These are phyloP conservation scores for Pythium volutum DNA, from an alignment of 352 stramenopile genomes.

Conservation along the genomic window DNA sequence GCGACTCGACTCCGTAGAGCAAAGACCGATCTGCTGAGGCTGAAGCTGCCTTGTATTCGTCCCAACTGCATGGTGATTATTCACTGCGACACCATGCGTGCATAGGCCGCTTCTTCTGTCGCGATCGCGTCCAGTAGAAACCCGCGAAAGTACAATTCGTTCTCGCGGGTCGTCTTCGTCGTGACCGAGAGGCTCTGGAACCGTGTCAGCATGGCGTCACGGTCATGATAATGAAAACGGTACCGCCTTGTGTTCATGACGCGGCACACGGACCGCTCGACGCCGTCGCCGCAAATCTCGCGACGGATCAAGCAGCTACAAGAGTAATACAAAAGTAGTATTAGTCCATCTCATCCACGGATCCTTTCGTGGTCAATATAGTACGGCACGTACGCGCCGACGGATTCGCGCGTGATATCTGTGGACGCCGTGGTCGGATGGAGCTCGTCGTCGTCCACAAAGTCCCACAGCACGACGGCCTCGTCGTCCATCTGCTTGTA, in stretches of 20 bases:
- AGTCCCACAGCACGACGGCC: slow-evolving; percentile 32
- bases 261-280: slow-evolving; percentile 11
- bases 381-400: slow-evolving; percentile 16
- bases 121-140: slow-evolving; percentile 7
- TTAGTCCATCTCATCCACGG: too few relatives aligned
- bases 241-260: slow-evolving; percentile 6
- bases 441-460: slow-evolving; percentile 32
- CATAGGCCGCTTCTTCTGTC: slow-evolving; percentile 9
- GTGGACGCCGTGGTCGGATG: slow-evolving; percentile 15
- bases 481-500: slow-evolving; percentile 26
- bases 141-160: slow-evolving; percentile 13
- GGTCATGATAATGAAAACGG: background rate
- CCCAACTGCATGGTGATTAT: too few relatives aligned
- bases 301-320: slow-evolving; percentile 15
- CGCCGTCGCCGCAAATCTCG: slow-evolving; percentile 18
- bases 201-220: background rate
- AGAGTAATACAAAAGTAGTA: background rate
- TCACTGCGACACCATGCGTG: too few relatives aligned
- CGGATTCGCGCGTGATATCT: slow-evolving; percentile 25
- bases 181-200: background rate
- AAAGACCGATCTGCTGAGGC: too few relatives aligned
- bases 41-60: too few relatives aligned
- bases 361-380: too few relatives aligned
- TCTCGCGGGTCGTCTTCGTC: slow-evolving; percentile 1
- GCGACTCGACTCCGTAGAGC: too few relatives aligned